Base-by-base conservation (phyloP, 2,329 filamentous ascomycete species). In the Penicillium polonicum region DNA sequence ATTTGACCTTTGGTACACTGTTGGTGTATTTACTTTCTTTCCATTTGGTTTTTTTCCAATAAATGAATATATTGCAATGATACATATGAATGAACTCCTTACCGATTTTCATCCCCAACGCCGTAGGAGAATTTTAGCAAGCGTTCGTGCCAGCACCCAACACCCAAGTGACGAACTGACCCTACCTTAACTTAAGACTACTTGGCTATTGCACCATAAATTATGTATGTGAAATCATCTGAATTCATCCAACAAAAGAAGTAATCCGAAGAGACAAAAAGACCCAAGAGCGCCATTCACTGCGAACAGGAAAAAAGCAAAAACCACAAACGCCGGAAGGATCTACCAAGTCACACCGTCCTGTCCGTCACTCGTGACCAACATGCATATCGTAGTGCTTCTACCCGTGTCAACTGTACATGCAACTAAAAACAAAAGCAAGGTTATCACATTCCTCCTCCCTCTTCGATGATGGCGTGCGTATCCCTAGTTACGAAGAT, bases 401-500 rank as follows among this genome's bases (percentile, higher is more conserved):
- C 57, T 62, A 50, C 39, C 41, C 49, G 31, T 31, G 12, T 42
- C 43, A 50, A 60, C 58, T 66, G 59, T 66, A 65, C 65, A 67
- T 60, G 54, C 23, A 60, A 58, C 9, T n/a, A 23, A 53, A 52
- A n/a, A 38, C 17, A 51, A 45, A 36, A 35, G 21, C 39, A 8
- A 25, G 12, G 31, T 23, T 45, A 35, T 69, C 54, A 73, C 45
- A 67, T 65, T 31, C 63, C 66, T 31, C 63, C 66, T 5, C 68
- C 70, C 43, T 76, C 75, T 50, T 75, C 72, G 9, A 76, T 66
- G 48, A 75, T 68, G 10, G 77, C 77, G 38, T 76, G 73, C 2
- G 62, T 53, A 62, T 79, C 77, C 57, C 67, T 74, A 27, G 63
- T 65, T 44, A 79, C 75, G 54, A 72, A 77, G 49, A 81, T 78